Evolutionary conservation across 192 early-diverging fungal genomes (phyloP), one percentile per base, ranked within the genome.

Genomic region (Chytriomyces hyalinus): DNA sequence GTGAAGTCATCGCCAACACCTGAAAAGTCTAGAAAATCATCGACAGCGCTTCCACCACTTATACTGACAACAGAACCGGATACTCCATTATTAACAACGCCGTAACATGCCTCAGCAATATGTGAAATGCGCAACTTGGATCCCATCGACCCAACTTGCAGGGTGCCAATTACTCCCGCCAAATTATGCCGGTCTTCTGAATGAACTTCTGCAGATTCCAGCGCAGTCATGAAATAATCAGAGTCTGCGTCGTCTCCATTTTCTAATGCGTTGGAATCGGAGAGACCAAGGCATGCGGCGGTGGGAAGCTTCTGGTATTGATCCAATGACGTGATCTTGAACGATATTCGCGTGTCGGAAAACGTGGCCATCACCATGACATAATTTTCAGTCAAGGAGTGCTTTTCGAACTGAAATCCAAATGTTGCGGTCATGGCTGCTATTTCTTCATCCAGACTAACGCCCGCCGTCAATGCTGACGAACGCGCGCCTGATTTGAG

Each of bases 381-480:
- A 59, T 26, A 15, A 20, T 20, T 20, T 13, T 24, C 49, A 57
- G 24, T 51, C 7, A 70, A 10, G 6, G 20, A 17, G 28, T 70
- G 69, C 48, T 70, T 70, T 49, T 70, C 69, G 26, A 7, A 53
- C 6, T 9, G n/a, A 45, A 70, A 70, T 10, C 69, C 69, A 44
- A 57, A 70, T 22, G 9, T 44, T 8, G 49, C 9, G 6, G 9
- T 8, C 9, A 70, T 50, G 10, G 50, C 24, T 3, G 17, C 20
- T 13, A 70, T 15, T n/a, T 70, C 69, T 50, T 70, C 69, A 57
- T 70, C 69, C 20, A 67, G 66, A 11, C 36, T 67, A n/a, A 46
- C 22, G 11, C 24, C 66, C 1, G 66, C 44, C 36, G 36, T 36
- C 36, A 36, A 36, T 36, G 36, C 0, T 36, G 36, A 36, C 36